These are phyloP conservation scores for Cryphonectria japonica DNA, from an alignment of 2,329 filamentous ascomycete genomes.

Conservation along the genomic window DNA sequence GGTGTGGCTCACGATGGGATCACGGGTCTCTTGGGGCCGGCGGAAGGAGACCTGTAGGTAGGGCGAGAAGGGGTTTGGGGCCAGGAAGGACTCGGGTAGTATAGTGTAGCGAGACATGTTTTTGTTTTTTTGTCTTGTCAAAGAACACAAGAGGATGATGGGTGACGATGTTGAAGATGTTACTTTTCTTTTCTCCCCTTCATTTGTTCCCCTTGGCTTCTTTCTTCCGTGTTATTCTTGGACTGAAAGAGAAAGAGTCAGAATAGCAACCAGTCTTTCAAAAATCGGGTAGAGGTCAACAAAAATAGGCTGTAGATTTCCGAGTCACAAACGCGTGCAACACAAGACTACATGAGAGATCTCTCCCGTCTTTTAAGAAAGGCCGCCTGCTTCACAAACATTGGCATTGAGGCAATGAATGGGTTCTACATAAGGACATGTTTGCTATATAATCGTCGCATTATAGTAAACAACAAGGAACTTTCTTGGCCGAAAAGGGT, in stretches of 20 bases:
- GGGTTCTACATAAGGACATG: too few relatives aligned
- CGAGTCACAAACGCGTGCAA: too few relatives aligned
- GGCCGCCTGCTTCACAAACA: too few relatives aligned
- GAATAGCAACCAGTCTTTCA: too few relatives aligned
- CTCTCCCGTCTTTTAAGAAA: neutral
- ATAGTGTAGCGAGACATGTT: conserved; percentile 23
- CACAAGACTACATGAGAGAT: too few relatives aligned
- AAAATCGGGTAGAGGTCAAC: too few relatives aligned
- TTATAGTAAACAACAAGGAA: neutral
- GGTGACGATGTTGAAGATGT: neutral
- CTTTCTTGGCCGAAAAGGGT: neutral
- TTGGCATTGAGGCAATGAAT: too few relatives aligned
- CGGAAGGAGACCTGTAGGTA: conserved; percentile 28
- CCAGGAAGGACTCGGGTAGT: conserved; percentile 23
- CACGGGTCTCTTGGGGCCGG: conserved; percentile 22
- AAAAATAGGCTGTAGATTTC: too few relatives aligned
- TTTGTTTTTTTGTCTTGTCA: neutral
- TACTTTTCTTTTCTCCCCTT: too few relatives aligned
- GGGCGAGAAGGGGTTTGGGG: conserved; percentile 22
- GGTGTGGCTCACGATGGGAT: conserved; percentile 24
- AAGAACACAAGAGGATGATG: neutral
- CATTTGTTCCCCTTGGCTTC: too few relatives aligned
- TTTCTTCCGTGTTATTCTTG: too few relatives aligned
- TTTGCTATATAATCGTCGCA: neutral
- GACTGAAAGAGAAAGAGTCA: too few relatives aligned